Conservation (phyloP, 306 rosid genomes). For the Prunus mira region DNA sequence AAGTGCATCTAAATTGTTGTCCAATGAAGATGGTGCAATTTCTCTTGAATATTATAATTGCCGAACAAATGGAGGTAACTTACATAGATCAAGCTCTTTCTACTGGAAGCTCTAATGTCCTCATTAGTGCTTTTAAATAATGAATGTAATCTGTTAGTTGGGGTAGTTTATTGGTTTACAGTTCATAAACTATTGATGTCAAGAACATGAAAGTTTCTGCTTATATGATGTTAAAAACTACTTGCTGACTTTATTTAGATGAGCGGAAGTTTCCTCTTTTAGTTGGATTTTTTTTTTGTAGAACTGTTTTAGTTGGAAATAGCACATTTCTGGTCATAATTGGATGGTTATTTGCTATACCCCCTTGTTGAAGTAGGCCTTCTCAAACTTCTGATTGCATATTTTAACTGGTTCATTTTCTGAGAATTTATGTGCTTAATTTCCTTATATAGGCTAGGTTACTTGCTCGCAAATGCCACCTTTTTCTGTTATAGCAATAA, state of each 20-base stretch:
- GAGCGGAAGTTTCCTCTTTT: neutral
- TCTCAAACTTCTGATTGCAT: neutral
- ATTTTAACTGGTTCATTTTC: neutral
- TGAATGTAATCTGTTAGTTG: neutral
- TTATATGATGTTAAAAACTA: neutral
- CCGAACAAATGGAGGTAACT: constrained; percentile 68
- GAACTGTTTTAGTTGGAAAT: neutral
- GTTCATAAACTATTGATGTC: neutral
- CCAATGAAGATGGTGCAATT: constrained; percentile 30
- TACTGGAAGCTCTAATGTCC: neutral
- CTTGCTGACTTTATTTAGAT: neutral
- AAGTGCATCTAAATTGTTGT: constrained; percentile 45
- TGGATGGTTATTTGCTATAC: neutral
- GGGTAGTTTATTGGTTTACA: neutral
- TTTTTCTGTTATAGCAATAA: neutral
- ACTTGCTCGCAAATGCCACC: neutral
- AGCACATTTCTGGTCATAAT: neutral
- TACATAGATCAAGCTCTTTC: constrained; percentile 13
- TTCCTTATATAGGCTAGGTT: neutral
- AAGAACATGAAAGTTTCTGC: neutral
- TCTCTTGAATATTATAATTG: constrained; percentile 59
- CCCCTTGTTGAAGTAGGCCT: neutral
- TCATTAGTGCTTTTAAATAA: neutral
- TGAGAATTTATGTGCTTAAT: too few species aligned
- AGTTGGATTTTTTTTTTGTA: neutral